A percentile compares a stretch with the other conserved stretches of the same genome.
phyloP scores from a whole-genome alignment of 345 rosid species.

The Tarenaya hassleriana region DNA sequence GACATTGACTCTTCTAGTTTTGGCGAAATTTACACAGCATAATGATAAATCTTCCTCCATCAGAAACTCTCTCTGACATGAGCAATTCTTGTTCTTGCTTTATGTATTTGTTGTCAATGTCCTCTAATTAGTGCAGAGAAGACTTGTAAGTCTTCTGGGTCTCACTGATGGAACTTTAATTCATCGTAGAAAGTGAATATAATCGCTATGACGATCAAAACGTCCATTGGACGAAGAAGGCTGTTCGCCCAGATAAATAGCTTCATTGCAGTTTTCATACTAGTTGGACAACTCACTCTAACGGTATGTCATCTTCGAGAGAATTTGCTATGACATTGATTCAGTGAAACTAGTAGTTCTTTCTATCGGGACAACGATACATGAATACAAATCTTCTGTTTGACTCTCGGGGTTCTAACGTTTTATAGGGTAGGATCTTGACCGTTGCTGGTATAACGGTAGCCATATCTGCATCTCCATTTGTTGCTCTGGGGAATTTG shows the following conservation, averaged over 20 bases:
- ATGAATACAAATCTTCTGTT: background rate
- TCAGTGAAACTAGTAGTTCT: background rate
- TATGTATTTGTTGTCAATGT: no score
- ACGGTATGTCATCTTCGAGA: constrained; percentile 39
- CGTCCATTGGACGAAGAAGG: constrained; percentile 73
- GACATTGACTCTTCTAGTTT: no score
- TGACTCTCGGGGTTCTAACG: no score
- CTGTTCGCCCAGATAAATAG: constrained; percentile 90
- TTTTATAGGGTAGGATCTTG: constrained; percentile 70
- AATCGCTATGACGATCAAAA: constrained; percentile 66
- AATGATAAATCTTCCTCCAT: no score
- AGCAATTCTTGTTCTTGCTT: no score
- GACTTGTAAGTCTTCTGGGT: background rate
- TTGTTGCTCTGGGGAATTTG: constrained; percentile 61
- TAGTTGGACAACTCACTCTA: constrained; percentile 80
- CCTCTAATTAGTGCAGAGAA: constrained; percentile 3
- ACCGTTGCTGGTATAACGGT: constrained; percentile 68
- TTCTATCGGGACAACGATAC: background rate
- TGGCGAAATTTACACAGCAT: no score
- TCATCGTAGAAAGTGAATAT: constrained; percentile 77
- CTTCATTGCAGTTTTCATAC: constrained; percentile 88
- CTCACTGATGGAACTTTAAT: constrained; percentile 15
- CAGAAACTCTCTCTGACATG: no score
- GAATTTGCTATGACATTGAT: background rate
- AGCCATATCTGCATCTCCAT: constrained; percentile 79